Evolutionary conservation across 169 alveolate genomes (phyloP).

Genomic region (Babesia ovata): DNA sequence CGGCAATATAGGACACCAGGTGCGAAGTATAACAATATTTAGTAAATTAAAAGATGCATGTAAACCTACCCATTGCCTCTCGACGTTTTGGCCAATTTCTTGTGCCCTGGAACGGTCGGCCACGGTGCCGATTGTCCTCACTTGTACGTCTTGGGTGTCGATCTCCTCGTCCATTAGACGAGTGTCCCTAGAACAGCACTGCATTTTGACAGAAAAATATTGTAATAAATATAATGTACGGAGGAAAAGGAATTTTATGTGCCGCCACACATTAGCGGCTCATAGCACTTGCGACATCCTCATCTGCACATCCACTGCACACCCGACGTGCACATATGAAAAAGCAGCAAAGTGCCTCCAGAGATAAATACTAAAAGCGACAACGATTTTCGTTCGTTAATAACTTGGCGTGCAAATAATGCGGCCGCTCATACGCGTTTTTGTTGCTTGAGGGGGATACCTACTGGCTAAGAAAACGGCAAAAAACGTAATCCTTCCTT

Average conservation of each 20-base stretch:
- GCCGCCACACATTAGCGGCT: slow-evolving; percentile 12
- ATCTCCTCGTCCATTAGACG: slow-evolving; percentile 61
- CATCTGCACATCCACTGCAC: slow-evolving; percentile 40
- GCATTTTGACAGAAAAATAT: slow-evolving; percentile 23
- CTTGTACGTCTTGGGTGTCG: slow-evolving; percentile 52
- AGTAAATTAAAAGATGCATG: neutral
- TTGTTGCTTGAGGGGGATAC: too few relatives aligned
- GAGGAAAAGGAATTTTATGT: slow-evolving; percentile 7
- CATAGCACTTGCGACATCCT: slow-evolving; percentile 28
- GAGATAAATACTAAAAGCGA: neutral
- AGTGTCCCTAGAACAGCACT: slow-evolving; percentile 61
- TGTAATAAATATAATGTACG: neutral
- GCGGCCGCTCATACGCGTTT: too few relatives aligned
- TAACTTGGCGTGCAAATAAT: too few relatives aligned
- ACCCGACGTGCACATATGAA: slow-evolving; percentile 34
- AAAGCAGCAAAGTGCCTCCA: slow-evolving; percentile 30
- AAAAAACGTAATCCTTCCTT: too few relatives aligned
- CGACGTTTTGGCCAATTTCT: slow-evolving; percentile 64
- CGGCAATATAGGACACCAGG: too few relatives aligned
- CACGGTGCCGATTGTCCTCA: slow-evolving; percentile 65
- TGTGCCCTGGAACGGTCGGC: slow-evolving; percentile 73
- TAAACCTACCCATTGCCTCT: slow-evolving; percentile 69
- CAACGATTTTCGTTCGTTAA: neutral
- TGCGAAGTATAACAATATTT: too few relatives aligned
- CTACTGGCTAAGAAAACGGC: too few relatives aligned